Base-by-base conservation (phyloP, 2,329 filamentous ascomycete species). In the Arachnopeziza araneosa region DNA sequence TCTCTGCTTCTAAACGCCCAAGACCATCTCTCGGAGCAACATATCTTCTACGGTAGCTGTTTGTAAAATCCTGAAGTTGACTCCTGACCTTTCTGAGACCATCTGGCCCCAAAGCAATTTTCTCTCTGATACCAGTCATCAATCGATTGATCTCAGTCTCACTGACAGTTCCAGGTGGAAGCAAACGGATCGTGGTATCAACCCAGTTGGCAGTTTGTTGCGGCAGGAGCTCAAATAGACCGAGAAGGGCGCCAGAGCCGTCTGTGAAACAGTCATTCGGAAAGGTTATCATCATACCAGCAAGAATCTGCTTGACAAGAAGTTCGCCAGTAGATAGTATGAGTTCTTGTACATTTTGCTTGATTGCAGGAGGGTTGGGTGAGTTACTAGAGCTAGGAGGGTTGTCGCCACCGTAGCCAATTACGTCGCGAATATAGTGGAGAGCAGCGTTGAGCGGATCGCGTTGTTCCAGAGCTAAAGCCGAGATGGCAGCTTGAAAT, bases 221-320 rank as follows among this genome's bases (percentile, higher is more conserved):
- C 0, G 95, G 95, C 71, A 96, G 79, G 50, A 98, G 78, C 73
- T 96, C 89, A 72, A 99, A 96, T 65, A 98, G 80, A 2, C 88
- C 87, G 62, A 99, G 84, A 56, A 99, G 77, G n/a, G 96, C 91
- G 4, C 92, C 93, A 54, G 91, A 96, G 19, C 92, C 93, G 72
- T 99, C 95, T 0, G 93, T 88, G 71, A 98, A 96, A 76, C 93
- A 97, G 74, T 98, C 95, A 51, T 90, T 85, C 0, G 95, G 96
- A 77, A 99, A 99, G 0, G 89, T 96, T 73, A 97, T 97, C 93
- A 99, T 98, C 93, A 99, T 96, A 62, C 95, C 95, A 1, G 93
- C 95, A 78, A 99, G 82, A 60, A 96, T 87, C 64, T 93, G 89
- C 75, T 96, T 93, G 8, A 95, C 87, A 26, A 99, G 80, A 59